Percentiles rank a stretch among this genome's conserved stretches.
phyloP scores from a whole-genome alignment of 1,139 yeast species.

The Yamadazyma diddensiae region DNA sequence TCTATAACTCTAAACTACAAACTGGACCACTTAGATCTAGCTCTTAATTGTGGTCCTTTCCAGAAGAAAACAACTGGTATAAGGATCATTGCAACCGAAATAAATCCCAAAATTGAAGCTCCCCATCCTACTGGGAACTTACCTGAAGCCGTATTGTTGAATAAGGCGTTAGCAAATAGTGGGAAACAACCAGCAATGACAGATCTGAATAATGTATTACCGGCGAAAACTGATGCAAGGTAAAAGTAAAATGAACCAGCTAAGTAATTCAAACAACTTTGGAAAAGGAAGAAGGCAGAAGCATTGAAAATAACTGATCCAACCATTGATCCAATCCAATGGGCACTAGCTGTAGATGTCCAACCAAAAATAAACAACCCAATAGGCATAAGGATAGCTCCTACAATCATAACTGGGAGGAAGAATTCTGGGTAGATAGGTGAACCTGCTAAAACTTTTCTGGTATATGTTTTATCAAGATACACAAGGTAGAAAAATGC shows the following conservation, averaged over 20 bases:
- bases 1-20: too few species aligned
- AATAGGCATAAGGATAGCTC: constrained; percentile 26
- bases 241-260: constrained; percentile 55
- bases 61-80: constrained; percentile 52
- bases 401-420: constrained; percentile 46
- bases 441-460: constrained; percentile 32
- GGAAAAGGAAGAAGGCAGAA: constrained; percentile 33
- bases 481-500: constrained; percentile 21
- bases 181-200: constrained; percentile 32
- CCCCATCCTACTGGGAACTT: constrained; percentile 64
- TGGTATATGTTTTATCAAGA: constrained; percentile 19
- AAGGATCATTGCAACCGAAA: constrained; percentile 56
- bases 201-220: constrained; percentile 27
- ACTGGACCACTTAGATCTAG: constrained; percentile 43
- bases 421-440: constrained; percentile 58
- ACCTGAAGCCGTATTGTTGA: constrained; percentile 29
- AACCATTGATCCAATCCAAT: constrained; percentile 31
- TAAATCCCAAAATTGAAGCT: constrained; percentile 51
- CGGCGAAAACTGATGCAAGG: constrained; percentile 32
- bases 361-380: constrained; percentile 34
- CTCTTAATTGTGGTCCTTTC: constrained; percentile 31
- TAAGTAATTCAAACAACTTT: constrained; percentile 47
- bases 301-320: constrained; percentile 26
- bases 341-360: constrained; percentile 25
- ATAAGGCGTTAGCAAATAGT: constrained; percentile 43